Base-by-base conservation (phyloP, 2,329 filamentous ascomycete genomes). In the Talaromyces amestolkiae region DNA sequence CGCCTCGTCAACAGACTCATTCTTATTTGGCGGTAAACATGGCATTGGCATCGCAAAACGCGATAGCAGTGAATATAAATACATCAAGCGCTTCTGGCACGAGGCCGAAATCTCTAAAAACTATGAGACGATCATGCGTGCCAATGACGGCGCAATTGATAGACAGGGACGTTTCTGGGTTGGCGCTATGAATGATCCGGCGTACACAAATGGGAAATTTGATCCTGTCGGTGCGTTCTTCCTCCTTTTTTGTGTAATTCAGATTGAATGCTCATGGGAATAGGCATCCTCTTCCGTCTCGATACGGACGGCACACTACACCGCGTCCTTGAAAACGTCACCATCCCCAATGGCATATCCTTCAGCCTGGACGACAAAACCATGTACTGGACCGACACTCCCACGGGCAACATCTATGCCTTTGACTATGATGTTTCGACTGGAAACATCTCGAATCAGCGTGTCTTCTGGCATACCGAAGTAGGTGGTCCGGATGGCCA, bases 101-200 rank as follows among this genome's bases (percentile, higher is more conserved):
- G 61, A 58, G 24, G 59, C 39, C 27, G 53, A 61, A 37, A 51
- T 65, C 27, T 22, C 68, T 82, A 72, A 54, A 8, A 39, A 45
- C 17, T 65, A 65, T 47, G 64, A 65, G 19, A 64, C 58, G 45
- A 45, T 47, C 27, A 75, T 75, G 74, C 80, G 89, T 56, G 81
- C 80, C 74, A 96, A 96, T 73, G 92, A 96, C 73, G 92, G 92
- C 59, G 89, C 86, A 5, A 87, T 90, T 62, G 92, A 95, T 72
- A 86, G 86, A 9, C 83, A 87, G 66, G 92, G 92, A 22, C 82
- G 91, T 43, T 93, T 92, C 78, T 95, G 65, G 65, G 60, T 63
- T 47, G 61, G 65, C 27, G 47, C 65, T 15, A 64, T 66, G 65
- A 66, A 63, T 33, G 65, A 66, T 51, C 65, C 61, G 24, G 31